phyloP scores from a whole-genome alignment of 225 moss, liverwort and hornwort genomes.

The Physcomitrium patens region DNA sequence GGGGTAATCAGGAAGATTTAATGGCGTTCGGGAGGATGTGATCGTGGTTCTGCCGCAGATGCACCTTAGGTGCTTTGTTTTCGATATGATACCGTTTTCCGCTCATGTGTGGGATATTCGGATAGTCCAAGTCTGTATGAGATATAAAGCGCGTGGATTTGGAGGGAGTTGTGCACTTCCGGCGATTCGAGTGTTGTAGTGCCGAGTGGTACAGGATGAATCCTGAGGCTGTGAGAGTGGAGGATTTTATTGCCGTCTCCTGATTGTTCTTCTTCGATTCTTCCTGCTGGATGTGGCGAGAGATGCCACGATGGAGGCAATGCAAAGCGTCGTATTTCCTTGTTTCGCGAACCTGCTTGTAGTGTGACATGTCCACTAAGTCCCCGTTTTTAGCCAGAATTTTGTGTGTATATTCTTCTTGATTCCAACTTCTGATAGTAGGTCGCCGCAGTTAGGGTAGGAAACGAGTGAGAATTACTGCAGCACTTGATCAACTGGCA shows the following conservation, averaged over 20 bases:
- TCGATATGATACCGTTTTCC: slow-evolving; percentile 22
- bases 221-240: slow-evolving; percentile 12
- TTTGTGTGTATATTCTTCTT: not conserved
- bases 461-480: slow-evolving; percentile 16
- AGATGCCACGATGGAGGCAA: slow-evolving; percentile 1
- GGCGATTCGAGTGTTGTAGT: not conserved
- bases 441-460: slow-evolving; percentile 16
- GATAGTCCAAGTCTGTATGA: slow-evolving; percentile 12
- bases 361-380: slow-evolving; percentile 8
- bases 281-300: slow-evolving; percentile 3
- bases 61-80: slow-evolving; percentile 20
- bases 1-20: slow-evolving; percentile 12
- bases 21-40: slow-evolving; percentile 18
- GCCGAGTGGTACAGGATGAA: slow-evolving; percentile 8
- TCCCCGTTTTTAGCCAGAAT: not conserved
- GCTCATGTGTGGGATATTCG: slow-evolving; percentile 30
- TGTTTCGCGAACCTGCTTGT: not conserved
- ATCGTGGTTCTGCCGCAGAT: slow-evolving; percentile 32
- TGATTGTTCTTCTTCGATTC: not conserved
- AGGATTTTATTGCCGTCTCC: not conserved
- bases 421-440: slow-evolving; percentile 7
- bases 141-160: slow-evolving; percentile 10
- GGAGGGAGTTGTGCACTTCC: not conserved
- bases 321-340: not conserved
- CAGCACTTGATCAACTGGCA: not conserved